Percentiles rank a stretch among this genome's conserved stretches.
phyloP scores from a whole-genome alignment of 73 alveolate species.

The Tetrahymena malaccensis region DNA sequence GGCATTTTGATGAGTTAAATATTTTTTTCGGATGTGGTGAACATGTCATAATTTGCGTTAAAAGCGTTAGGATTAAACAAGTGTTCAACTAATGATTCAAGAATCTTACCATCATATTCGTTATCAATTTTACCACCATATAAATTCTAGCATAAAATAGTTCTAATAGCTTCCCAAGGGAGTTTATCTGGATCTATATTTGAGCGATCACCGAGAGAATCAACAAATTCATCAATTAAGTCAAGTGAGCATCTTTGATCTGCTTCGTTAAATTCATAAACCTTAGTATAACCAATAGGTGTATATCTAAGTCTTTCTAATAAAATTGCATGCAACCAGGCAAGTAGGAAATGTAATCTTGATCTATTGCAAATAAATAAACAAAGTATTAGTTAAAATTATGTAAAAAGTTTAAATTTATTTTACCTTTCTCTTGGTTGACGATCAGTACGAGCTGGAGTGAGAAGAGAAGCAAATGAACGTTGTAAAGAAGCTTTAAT shows the following conservation, averaged over 20 bases:
- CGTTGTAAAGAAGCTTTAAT: constrained; percentile 89
- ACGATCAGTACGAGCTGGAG: constrained; percentile 85
- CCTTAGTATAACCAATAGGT: constrained; percentile 98
- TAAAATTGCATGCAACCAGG: constrained; percentile 98
- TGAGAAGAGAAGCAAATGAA: constrained; percentile 79
- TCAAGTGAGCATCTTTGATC: constrained; percentile 98
- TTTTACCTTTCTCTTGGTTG: constrained; percentile 93
- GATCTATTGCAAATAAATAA: constrained; percentile 4
- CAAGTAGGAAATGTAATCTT: constrained; percentile 94
- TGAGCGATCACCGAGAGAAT: constrained; percentile 68
- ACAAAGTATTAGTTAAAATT: neutral
- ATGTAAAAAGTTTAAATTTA: neutral
- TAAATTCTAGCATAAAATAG: constrained; percentile 78
- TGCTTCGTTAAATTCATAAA: constrained; percentile 98
- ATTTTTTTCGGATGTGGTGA: constrained; percentile 35
- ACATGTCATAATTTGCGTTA: constrained; percentile 71
- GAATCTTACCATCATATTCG: constrained; percentile 93
- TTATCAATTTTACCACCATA: constrained; percentile 99
- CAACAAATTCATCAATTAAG: constrained; percentile 97
- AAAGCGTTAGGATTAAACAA: constrained; percentile 77
- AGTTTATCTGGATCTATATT: constrained; percentile 91
- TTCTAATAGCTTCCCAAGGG: constrained; percentile 99
- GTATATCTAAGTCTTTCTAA: constrained; percentile 88
- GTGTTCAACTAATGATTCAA: constrained; percentile 79
- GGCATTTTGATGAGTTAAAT: constrained; percentile 69